These are phyloP conservation scores for Pseudozyma hubeiensis DNA, from an alignment of 1,284 basidiomycete species.

Conservation along the genomic window DNA sequence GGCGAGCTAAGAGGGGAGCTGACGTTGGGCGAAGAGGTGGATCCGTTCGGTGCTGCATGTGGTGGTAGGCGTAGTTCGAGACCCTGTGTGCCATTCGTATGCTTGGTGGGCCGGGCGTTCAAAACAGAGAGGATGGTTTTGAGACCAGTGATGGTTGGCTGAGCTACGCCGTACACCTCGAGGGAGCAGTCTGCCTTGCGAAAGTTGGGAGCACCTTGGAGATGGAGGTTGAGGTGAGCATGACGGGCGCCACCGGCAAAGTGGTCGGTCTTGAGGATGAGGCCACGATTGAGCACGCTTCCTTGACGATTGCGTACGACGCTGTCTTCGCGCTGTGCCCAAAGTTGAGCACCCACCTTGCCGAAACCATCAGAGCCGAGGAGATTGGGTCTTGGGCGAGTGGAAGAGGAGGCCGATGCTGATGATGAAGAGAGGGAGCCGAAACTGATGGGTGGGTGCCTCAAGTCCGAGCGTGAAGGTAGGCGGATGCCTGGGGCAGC, in stretches of 20 bases:
- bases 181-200: constrained; percentile 74
- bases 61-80: constrained; percentile 27
- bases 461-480: constrained; percentile 3
- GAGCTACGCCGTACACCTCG: constrained; percentile 74
- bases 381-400: constrained; percentile 28
- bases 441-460: constrained; percentile 4
- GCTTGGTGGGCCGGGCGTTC: constrained; percentile 68
- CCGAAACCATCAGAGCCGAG: constrained; percentile 45
- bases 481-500: background rate
- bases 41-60: constrained; percentile 4
- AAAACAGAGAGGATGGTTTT: constrained; percentile 90
- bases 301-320: constrained; percentile 89
- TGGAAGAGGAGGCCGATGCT: background rate
- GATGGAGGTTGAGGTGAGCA: constrained; percentile 79
- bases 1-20: constrained; percentile 22
- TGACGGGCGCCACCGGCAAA: constrained; percentile 48
- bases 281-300: constrained; percentile 87
- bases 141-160: constrained; percentile 92
- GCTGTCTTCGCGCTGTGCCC: constrained; percentile 54
- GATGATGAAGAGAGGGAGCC: constrained; percentile 10
- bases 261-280: constrained; percentile 85
- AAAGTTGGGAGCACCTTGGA: constrained; percentile 94
- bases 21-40: constrained; percentile 11
- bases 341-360: constrained; percentile 38
- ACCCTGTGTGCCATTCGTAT: constrained; percentile 15